Base-by-base conservation (phyloP, 306 rosid species). In the Vigna unguiculata region DNA sequence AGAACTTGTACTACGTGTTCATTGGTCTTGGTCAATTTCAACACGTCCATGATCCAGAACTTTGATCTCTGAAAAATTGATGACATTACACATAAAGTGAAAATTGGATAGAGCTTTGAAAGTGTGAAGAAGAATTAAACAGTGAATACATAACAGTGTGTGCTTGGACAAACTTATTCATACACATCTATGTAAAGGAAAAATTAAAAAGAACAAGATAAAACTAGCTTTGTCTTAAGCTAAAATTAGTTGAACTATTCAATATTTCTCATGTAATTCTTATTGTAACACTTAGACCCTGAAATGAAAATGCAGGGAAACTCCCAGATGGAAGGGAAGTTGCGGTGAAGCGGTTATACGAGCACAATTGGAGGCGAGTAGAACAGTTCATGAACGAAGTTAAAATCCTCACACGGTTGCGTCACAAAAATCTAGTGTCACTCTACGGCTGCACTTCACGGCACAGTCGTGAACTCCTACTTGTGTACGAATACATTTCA, bases 391-490 rank as follows among this genome's bases (percentile, higher is more conserved):
- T 64, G 61, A 86, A 83, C 11, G 87, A 86, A 79, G 71, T 86
- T 59, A 36, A 87, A 46, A 88, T 91, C 66, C 88, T 93, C 9
- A 76, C 92, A 2, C 71, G 88, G 1, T 74, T 93, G 49, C 87
- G 83, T 67, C 98, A 93, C 49, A 84, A 19, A 80, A 83, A 88
- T 71, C 86, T 93, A 3, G 93, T 93, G 24, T 67, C 91, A 63
- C 96, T 91, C 41, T 91, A 88, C 69, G 97, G 98, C 51, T 88
- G 91, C 83, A 91, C 97, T 52, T 91, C 93, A n/a, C 71, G 64
- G 57, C 89, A 51, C 76, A 80, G 96, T 71, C 86, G 79, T 3
- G 91, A 86, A 25, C 92, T 93, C 59, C 82, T 93, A 7, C 74
- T 86, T 1, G 83, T 81, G 84, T 81, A 89, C 82, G 88, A 93